Conservation (phyloP, 2,329 filamentous ascomycete species). For the Fusarium lateritium region DNA sequence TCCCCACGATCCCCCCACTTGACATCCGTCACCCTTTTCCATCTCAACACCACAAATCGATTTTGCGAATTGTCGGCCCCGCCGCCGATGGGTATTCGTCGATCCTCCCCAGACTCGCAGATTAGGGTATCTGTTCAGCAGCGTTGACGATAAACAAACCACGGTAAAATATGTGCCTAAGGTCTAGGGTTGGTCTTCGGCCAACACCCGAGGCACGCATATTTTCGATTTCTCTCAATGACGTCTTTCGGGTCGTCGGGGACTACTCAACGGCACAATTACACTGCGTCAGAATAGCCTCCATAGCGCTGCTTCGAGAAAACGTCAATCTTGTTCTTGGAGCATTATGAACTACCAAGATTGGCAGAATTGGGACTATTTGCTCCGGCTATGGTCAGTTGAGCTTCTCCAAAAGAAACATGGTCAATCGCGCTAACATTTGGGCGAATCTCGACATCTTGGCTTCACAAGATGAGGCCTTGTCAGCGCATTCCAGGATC, state of each 20-base stretch:
- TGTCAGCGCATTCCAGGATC: slow-evolving; percentile 16
- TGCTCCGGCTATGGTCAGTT: slow-evolving; percentile 19
- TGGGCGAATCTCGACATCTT: slow-evolving; percentile 2
- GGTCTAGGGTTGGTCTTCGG: slow-evolving; percentile 37
- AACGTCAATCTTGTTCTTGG: neutral
- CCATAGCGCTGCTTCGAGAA: slow-evolving; percentile 9
- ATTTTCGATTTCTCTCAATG: neutral
- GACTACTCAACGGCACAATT: neutral
- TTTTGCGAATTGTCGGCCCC: slow-evolving; percentile 42
- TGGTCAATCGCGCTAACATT: neutral
- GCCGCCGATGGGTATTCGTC: slow-evolving; percentile 36
- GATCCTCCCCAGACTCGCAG: slow-evolving; percentile 38
- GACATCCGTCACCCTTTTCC: slow-evolving; percentile 30
- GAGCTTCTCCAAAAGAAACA: slow-evolving; percentile 5
- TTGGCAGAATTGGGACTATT: slow-evolving; percentile 20
- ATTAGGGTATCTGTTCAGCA: slow-evolving; percentile 40
- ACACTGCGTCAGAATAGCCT: neutral
- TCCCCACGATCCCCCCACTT: slow-evolving; percentile 48
- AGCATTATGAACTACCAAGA: slow-evolving; percentile 2
- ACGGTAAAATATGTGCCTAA: slow-evolving; percentile 3
- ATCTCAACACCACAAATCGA: slow-evolving; percentile 32
- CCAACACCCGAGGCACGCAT: slow-evolving; percentile 42
- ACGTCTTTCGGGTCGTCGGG: slow-evolving; percentile 21
- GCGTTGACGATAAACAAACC: slow-evolving; percentile 9
- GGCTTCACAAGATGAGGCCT: slow-evolving; percentile 12